phyloP scores from a whole-genome alignment of 805 yeast genomes.

The Zygosaccharomyces siamensis region DNA sequence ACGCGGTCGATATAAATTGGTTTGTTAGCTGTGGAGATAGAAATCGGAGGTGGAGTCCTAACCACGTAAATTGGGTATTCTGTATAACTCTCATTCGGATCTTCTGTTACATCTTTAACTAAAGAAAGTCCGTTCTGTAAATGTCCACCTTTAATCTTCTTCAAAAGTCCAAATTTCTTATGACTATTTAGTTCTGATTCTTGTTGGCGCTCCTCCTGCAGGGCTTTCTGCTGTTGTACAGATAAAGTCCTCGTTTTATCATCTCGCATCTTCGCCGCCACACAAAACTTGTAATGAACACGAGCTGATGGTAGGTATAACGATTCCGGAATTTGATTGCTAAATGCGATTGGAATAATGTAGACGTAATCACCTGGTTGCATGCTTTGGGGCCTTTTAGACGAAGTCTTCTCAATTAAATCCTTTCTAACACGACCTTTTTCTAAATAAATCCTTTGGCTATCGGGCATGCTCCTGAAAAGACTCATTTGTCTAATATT shows the following conservation, averaged over 20 bases:
- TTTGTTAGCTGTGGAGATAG: constrained; percentile 47
- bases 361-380: constrained; percentile 70
- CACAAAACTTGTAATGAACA: constrained; percentile 21
- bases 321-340: constrained; percentile 56
- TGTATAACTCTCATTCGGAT: constrained; percentile 20
- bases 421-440: constrained; percentile 14
- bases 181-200: constrained; percentile 14
- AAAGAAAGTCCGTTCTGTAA: not conserved
- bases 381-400: constrained; percentile 13
- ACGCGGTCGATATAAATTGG: constrained; percentile 71
- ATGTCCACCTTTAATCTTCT: constrained; percentile 23
- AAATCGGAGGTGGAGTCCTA: constrained; percentile 40
- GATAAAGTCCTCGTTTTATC: constrained; percentile 4
- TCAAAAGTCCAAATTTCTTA: constrained; percentile 17
- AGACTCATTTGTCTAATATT: constrained; percentile 16
- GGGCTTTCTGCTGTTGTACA: constrained; percentile 3
- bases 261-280: constrained; percentile 16
- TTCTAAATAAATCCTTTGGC: constrained; percentile 19
- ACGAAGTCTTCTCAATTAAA: constrained; percentile 10
- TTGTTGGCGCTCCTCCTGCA: constrained; percentile 5
- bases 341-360: constrained; percentile 56
- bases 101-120: constrained; percentile 5
- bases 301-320: constrained; percentile 36
- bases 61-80: constrained; percentile 36
- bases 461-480: constrained; percentile 17